A percentile compares a stretch with the other conserved stretches of the same genome.
phyloP scores from a whole-genome alignment of 441 rosid species.

The Cnidoscolus chayamansa region DNA sequence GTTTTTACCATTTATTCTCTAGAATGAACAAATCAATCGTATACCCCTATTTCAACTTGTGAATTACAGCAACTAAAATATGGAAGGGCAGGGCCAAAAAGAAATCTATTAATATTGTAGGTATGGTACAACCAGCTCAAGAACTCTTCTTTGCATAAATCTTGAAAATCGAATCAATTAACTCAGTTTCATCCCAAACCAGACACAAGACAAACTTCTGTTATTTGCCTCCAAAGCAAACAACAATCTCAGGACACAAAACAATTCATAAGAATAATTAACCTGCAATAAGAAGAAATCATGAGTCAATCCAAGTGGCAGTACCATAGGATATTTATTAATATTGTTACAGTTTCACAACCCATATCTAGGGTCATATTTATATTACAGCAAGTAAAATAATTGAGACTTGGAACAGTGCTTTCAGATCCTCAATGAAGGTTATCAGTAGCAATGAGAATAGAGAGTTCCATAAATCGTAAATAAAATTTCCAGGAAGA shows the following conservation, averaged over 20 bases:
- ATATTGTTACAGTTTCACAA: not conserved
- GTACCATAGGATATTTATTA: not conserved
- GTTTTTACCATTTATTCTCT: conserved; percentile 5
- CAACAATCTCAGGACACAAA: conserved; percentile 16
- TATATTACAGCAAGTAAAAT: too few relatives aligned
- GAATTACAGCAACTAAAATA: conserved; percentile 15
- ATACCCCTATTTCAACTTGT: conserved; percentile 24
- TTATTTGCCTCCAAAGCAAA: conserved; percentile 26
- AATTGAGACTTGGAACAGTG: too few relatives aligned
- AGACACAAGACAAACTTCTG: conserved; percentile 15
- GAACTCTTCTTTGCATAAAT: not conserved
- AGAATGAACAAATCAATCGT: conserved; percentile 36
- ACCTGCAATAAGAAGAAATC: conserved; percentile 32
- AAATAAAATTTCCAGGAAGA: not conserved
- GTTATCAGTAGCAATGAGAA: too few relatives aligned
- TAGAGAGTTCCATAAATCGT: not conserved
- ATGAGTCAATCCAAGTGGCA: not conserved
- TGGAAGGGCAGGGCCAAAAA: not conserved
- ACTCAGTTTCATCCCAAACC: conserved; percentile 20
- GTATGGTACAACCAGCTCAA: conserved; percentile 22
- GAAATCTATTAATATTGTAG: not conserved
- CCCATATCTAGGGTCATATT: not conserved
- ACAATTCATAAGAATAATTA: conserved; percentile 3
- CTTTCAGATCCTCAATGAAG: too few relatives aligned
- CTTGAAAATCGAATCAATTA: conserved; percentile 11